phyloP scores from a whole-genome alignment of 208 protist species.

The Crithidia bombi region DNA sequence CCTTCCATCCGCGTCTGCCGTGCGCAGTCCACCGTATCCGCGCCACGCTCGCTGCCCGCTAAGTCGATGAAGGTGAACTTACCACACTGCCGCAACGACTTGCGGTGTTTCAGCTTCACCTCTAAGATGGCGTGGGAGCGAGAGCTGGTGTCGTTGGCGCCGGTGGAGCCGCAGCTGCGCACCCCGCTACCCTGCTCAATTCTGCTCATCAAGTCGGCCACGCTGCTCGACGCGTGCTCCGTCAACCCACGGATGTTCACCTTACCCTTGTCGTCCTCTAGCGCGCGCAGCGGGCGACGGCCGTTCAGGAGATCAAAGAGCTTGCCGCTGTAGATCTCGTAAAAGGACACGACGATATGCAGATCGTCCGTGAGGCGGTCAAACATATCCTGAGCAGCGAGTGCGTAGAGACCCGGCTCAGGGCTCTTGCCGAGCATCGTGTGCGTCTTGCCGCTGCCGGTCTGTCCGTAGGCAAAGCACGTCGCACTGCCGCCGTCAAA shows the following conservation, averaged over 20 bases:
- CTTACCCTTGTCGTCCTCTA: constrained; percentile 69
- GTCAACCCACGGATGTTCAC: constrained; percentile 76
- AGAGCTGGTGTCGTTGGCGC: constrained; percentile 94
- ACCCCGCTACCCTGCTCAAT: constrained; percentile 84
- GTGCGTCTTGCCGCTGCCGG: constrained; percentile 92
- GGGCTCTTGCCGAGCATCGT: constrained; percentile 85
- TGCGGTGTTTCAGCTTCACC: constrained; percentile 45
- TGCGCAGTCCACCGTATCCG: constrained; percentile 75
- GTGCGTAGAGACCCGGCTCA: constrained; percentile 73
- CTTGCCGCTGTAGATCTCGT: constrained; percentile 88
- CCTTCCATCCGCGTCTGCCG: constrained; percentile 91
- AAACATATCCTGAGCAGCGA: constrained; percentile 77
- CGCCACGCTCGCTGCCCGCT: constrained; percentile 91
- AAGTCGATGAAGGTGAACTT: constrained; percentile 93
- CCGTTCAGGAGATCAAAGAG: constrained; percentile 79
- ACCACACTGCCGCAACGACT: constrained; percentile 22
- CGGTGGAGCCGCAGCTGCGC: constrained; percentile 88
- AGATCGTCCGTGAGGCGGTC: constrained; percentile 43
- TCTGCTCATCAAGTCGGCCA: constrained; percentile 68
- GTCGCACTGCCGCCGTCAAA: constrained; percentile 71
- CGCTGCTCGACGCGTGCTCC: constrained; percentile 47
- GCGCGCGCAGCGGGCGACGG: constrained; percentile 57
- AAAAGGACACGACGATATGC: constrained; percentile 67
- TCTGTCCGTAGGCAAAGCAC: constrained; percentile 93
- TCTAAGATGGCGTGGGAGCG: constrained; percentile 96